Conservation (phyloP, 2,329 filamentous ascomycete genomes). For the Neofusicoccum kwambonambiense region DNA sequence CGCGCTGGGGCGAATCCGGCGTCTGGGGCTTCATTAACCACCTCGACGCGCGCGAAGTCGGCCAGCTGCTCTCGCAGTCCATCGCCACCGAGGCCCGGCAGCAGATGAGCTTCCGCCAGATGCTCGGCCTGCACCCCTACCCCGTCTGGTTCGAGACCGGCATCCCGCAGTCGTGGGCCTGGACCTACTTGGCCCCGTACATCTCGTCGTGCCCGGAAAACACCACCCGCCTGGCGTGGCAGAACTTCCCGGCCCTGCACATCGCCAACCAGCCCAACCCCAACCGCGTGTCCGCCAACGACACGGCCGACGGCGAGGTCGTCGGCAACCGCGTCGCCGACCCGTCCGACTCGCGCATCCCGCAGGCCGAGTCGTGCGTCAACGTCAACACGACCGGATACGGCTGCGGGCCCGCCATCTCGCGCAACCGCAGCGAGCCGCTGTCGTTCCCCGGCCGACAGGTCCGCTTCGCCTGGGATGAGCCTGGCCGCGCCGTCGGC, state of each 20-base stretch:
- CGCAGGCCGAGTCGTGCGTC: slow-evolving; percentile 54
- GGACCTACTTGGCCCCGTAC: slow-evolving; percentile 78
- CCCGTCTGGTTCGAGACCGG: slow-evolving; percentile 79
- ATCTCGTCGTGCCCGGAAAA: slow-evolving; percentile 73
- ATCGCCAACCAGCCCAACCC: slow-evolving; percentile 77
- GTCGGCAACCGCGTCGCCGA: slow-evolving; percentile 59
- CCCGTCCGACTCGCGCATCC: slow-evolving; percentile 49
- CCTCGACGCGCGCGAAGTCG: slow-evolving; percentile 72
- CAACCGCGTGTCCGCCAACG: slow-evolving; percentile 62
- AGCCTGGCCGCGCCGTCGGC: slow-evolving; percentile 65
- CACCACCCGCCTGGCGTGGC: slow-evolving; percentile 75
- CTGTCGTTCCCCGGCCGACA: slow-evolving; percentile 72
- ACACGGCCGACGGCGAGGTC: slow-evolving; percentile 63
- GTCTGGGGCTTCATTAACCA: slow-evolving; percentile 81
- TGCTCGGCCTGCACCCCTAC: slow-evolving; percentile 76
- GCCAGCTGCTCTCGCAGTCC: slow-evolving; percentile 69
- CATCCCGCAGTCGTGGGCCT: slow-evolving; percentile 80
- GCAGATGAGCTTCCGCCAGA: slow-evolving; percentile 82
- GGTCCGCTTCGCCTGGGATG: slow-evolving; percentile 72
- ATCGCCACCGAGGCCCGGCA: slow-evolving; percentile 79
- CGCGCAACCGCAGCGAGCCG: slow-evolving; percentile 66
- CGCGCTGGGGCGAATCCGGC: slow-evolving; percentile 74
- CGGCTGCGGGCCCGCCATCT: slow-evolving; percentile 64
- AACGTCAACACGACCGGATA: slow-evolving; percentile 55
- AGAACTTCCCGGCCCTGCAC: slow-evolving; percentile 74